Evolutionary conservation across 257 asterid species (phyloP).

Genomic region (Plantago elongata): DNA sequence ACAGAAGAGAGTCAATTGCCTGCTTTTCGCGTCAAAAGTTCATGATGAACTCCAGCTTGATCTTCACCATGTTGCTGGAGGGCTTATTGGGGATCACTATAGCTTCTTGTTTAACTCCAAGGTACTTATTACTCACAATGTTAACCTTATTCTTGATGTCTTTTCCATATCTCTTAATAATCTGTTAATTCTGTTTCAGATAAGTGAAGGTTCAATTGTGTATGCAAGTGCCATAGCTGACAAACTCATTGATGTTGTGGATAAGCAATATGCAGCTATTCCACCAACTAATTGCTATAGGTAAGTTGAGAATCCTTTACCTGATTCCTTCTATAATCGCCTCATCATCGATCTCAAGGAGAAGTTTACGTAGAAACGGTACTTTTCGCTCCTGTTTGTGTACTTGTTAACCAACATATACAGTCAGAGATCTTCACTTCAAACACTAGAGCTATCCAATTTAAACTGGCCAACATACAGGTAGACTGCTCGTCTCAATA

Average conservation of each 20-base stretch:
- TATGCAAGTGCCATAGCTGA: conserved; percentile 62
- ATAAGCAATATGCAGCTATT: conserved; percentile 43
- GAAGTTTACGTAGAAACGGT: not conserved
- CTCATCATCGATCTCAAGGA: too few relatives aligned
- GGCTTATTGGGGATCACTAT: conserved; percentile 82
- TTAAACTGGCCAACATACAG: not conserved
- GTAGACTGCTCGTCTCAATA: too few relatives aligned
- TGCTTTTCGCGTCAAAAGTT: conserved; percentile 63
- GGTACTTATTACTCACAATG: conserved; percentile 29
- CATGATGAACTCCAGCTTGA: conserved; percentile 83
- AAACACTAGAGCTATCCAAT: not conserved
- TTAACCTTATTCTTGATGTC: not conserved
- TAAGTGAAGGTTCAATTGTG: conserved; percentile 53
- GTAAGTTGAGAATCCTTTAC: conserved; percentile 11
- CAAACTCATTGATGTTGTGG: conserved; percentile 53
- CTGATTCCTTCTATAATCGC: not conserved
- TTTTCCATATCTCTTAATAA: not conserved
- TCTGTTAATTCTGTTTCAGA: conserved; percentile 26
- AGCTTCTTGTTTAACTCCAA: conserved; percentile 82
- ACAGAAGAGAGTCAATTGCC: conserved; percentile 77
- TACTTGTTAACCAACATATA: not conserved
- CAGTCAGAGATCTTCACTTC: not conserved
- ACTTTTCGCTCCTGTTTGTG: not conserved
- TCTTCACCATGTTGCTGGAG: conserved; percentile 93
- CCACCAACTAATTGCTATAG: conserved; percentile 57